Base-by-base conservation (phyloP, 495 filamentous ascomycete species). In the Monascus purpureus region DNA sequence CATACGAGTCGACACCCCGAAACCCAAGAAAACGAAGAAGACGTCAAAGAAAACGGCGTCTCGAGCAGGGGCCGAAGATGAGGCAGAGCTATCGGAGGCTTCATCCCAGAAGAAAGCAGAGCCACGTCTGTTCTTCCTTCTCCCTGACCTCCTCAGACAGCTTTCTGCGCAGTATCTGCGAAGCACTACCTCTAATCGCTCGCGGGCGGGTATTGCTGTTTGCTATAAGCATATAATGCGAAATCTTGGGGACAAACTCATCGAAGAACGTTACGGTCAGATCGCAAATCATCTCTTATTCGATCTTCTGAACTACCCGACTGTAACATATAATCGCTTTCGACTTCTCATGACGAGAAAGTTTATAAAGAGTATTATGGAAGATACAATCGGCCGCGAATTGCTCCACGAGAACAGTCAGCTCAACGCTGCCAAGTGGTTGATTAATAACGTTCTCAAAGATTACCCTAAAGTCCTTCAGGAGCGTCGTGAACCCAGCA, bases 381-480 rank as follows among this genome's bases (percentile, higher is more conserved):
- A 92, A 38, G 76, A 87, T 41, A 75, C 88, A 4, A 66, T 96
- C 49, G 86, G 86, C 4, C 69, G 69, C 28, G 72, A 75, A 40
- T 74, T 94, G 32, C 70, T 99, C 3, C 82, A 85, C 2, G 90
- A 96, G 48, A 77, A 81, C 15, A 87, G 84, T 4, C 86, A 92
- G 39, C 62, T 82, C 29, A 75, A 74, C 42, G 86, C 83, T 18
- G 81, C 85, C 4, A 84, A 73, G 39, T 73, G 70, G 39, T 58
- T 99, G 29, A 70, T 94, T 43, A 95, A 93, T 47, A 75, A 82
- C 37, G 66, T 93, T 27, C 68, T 96, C 26, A 96, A 92, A 52
- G 90, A 96, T 45, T 96, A 90, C 31, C 92, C 90, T 2, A 84
- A 93, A 48, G 81, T 80, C 8, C 59, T 96, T 29, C 92, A 93